These are phyloP conservation scores for Cetradonia linearis DNA, from an alignment of 495 filamentous ascomycete genomes.

Conservation along the genomic window DNA sequence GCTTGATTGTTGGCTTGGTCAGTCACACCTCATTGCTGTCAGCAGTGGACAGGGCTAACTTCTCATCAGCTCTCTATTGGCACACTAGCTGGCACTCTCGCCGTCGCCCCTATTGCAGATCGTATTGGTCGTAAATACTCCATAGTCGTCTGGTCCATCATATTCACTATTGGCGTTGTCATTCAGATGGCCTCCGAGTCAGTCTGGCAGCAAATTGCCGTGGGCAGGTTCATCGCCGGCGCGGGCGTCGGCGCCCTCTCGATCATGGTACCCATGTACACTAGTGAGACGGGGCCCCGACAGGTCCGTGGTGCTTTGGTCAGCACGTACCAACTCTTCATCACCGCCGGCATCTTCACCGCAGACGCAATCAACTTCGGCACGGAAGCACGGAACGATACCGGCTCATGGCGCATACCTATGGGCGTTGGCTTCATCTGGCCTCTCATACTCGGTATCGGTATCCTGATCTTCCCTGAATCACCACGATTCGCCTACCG, in stretches of 20 bases:
- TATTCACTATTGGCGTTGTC: constrained; percentile 58
- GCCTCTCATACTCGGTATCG: constrained; percentile 60
- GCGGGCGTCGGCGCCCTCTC: constrained; percentile 61
- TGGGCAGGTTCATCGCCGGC: constrained; percentile 52
- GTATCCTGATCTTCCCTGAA: constrained; percentile 62
- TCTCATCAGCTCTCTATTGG: constrained; percentile 17
- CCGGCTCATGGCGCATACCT: constrained; percentile 66
- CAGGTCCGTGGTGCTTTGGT: constrained; percentile 60
- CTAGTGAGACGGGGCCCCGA: constrained; percentile 55
- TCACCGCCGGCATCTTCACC: constrained; percentile 76
- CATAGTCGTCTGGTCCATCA: constrained; percentile 47
- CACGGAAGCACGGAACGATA: constrained; percentile 44
- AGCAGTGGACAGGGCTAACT: not conserved
- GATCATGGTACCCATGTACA: constrained; percentile 65
- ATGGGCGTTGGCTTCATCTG: constrained; percentile 72
- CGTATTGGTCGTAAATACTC: constrained; percentile 43
- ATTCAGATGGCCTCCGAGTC: constrained; percentile 52
- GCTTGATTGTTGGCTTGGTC: constrained; percentile 48
- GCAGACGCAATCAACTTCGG: constrained; percentile 77
- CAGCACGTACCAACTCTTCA: constrained; percentile 73
- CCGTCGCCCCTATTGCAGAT: constrained; percentile 53
- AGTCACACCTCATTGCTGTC: constrained; percentile 17
- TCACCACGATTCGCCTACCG: constrained; percentile 62
- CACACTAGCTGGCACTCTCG: constrained; percentile 44
- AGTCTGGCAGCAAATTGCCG: constrained; percentile 45